phyloP scores from a whole-genome alignment of 1,284 basidiomycete species.

The Lentinus polychrous region DNA sequence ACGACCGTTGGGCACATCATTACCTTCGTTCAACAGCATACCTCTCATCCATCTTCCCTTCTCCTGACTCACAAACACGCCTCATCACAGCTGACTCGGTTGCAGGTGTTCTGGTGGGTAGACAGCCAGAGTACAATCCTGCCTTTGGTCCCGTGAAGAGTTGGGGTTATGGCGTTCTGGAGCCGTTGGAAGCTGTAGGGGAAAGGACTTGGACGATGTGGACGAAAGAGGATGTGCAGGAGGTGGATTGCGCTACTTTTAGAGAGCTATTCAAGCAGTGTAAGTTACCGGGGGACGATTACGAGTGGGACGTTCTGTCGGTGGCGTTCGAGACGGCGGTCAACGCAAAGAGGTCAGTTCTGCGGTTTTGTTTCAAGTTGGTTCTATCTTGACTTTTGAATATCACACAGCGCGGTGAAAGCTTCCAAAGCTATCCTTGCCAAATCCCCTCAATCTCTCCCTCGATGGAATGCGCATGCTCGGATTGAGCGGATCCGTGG shows the following conservation, averaged over 20 bases:
- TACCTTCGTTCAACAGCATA: conserved; percentile 37
- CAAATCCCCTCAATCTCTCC: conserved; percentile 54
- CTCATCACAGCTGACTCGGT: conserved; percentile 46
- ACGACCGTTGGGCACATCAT: conserved; percentile 59
- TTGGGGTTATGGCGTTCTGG: conserved; percentile 51
- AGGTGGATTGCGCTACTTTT: conserved; percentile 40
- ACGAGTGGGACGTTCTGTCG: conserved; percentile 56
- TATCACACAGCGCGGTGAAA: conserved; percentile 54
- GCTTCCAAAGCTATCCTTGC: conserved; percentile 69
- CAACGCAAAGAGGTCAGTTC: conserved; percentile 52
- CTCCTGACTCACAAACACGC: conserved; percentile 12
- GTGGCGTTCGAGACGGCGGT: conserved; percentile 63
- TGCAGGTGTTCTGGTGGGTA: conserved; percentile 59
- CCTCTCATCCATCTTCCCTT: conserved; percentile 49
- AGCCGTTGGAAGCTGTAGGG: conserved; percentile 44
- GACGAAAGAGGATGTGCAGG: conserved; percentile 40
- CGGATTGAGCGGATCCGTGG: conserved; percentile 71
- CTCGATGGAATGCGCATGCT: conserved; percentile 79
- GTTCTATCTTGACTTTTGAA: conserved; percentile 8
- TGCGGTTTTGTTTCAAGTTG: conserved; percentile 5
- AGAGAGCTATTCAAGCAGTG: conserved; percentile 54
- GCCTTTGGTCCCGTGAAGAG: conserved; percentile 61
- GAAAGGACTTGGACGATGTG: conserved; percentile 39
- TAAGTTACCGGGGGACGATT: conserved; percentile 37
- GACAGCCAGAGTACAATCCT: conserved; percentile 50